phyloP scores from a whole-genome alignment of 2,329 filamentous ascomycete species.

The Aspergillus fructus region DNA sequence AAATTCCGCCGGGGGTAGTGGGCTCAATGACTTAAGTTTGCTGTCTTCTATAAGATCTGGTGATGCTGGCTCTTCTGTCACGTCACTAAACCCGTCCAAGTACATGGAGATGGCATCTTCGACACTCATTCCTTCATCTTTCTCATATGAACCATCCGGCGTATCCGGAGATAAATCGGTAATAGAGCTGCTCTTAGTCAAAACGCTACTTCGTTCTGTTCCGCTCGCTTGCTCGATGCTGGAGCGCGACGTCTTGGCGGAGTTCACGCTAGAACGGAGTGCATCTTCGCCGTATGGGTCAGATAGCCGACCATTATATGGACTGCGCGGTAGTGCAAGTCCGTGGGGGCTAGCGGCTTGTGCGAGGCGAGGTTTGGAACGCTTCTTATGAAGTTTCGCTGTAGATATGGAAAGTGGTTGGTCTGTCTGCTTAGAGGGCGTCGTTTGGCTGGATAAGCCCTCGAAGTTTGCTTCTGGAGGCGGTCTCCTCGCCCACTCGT shows the following conservation, averaged over 20 bases:
- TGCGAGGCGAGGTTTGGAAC: constrained; percentile 25
- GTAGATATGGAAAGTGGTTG: constrained; percentile 40
- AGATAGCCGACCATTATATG: constrained; percentile 29
- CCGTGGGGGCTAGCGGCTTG: constrained; percentile 28
- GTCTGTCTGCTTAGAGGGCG: constrained; percentile 26
- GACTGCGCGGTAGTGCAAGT: constrained; percentile 29
- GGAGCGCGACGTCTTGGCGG: constrained; percentile 60
- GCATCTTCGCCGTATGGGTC: constrained; percentile 32
- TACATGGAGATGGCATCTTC: constrained; percentile 64
- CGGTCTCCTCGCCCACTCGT: constrained; percentile 18
- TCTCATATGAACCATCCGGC: constrained; percentile 64
- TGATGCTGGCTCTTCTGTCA: constrained; percentile 37
- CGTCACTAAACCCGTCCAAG: constrained; percentile 55
- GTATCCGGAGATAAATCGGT: constrained; percentile 60
- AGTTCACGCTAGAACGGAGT: constrained; percentile 59
- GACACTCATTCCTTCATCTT: constrained; percentile 55
- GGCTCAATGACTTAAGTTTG: constrained; percentile 32
- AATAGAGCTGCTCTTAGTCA: constrained; percentile 75
- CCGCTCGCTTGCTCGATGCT: constrained; percentile 57
- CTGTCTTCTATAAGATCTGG: constrained; percentile 31
- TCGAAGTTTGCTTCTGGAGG: constrained; percentile 25
- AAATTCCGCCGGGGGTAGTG: constrained; percentile 28
- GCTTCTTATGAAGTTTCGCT: constrained; percentile 31
- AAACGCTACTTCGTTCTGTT: constrained; percentile 80
- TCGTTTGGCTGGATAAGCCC: constrained; percentile 25